Conservation (phyloP, 2,329 filamentous ascomycete species). For the Penicillium occitanis region DNA sequence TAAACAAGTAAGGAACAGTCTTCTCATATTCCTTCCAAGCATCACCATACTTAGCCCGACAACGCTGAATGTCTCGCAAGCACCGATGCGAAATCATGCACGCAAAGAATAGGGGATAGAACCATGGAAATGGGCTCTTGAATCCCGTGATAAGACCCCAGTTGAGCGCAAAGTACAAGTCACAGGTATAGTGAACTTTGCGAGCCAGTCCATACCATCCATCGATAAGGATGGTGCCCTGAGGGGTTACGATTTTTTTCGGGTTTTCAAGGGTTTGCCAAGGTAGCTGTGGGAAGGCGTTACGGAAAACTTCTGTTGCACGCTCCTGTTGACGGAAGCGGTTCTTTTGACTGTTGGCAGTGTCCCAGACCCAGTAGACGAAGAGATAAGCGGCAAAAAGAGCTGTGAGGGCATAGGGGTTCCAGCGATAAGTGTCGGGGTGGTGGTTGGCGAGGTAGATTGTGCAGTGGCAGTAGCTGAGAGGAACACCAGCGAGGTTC, state of each 20-base stretch:
- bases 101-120: constrained; percentile 79
- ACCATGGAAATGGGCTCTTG: constrained; percentile 80
- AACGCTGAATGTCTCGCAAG: constrained; percentile 71
- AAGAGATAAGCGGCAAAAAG: constrained; percentile 74
- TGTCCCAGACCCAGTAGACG: constrained; percentile 91
- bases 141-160: constrained; percentile 85
- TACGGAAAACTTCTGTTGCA: constrained; percentile 66
- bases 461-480: constrained; percentile 92
- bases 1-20: constrained; percentile 79
- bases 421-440: constrained; percentile 75
- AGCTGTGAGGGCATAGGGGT: constrained; percentile 62
- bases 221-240: constrained; percentile 75
- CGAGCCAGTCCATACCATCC: constrained; percentile 82
- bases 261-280: constrained; percentile 83
- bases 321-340: constrained; percentile 79
- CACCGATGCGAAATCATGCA: constrained; percentile 79
- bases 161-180: constrained; percentile 71
- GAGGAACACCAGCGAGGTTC: constrained; percentile 87
- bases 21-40: constrained; percentile 79
- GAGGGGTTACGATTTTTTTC: constrained; percentile 69
- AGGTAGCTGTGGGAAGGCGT: constrained; percentile 85
- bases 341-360: constrained; percentile 91
- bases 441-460: constrained; percentile 84
- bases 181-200: constrained; percentile 80
- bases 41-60: constrained; percentile 75